A percentile compares a stretch with the other conserved stretches of the same genome.
Evolutionary conservation across 768 basidiomycete species (phyloP).

Genomic region (Glaciozyma antarctica): DNA sequence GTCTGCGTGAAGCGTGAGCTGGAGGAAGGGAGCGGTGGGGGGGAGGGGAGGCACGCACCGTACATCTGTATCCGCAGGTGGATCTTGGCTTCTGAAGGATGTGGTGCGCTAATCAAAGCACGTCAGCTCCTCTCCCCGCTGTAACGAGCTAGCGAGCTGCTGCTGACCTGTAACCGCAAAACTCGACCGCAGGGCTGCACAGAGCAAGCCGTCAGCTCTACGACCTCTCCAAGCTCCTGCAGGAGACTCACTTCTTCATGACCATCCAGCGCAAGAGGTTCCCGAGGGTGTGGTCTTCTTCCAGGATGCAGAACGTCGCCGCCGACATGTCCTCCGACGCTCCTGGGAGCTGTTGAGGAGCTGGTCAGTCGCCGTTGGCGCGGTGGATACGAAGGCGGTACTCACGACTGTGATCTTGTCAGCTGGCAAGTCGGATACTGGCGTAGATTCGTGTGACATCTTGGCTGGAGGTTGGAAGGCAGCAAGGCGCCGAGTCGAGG

Average conservation of each 20-base stretch:
- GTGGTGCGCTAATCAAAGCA: constrained; percentile 56
- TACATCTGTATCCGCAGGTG: constrained; percentile 99
- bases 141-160: neutral
- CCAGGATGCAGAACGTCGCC: constrained; percentile 81
- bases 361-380: neutral
- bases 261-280: constrained; percentile 95
- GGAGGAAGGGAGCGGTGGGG: neutral
- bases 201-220: constrained; percentile 1
- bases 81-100: constrained; percentile 94
- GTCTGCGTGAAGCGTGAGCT: constrained; percentile 47
- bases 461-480: too few relatives aligned
- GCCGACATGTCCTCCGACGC: neutral
- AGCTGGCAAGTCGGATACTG: neutral
- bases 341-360: constrained; percentile 5
- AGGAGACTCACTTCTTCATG: constrained; percentile 81
- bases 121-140: neutral
- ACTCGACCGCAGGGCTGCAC: constrained; percentile 83
- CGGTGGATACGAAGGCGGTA: neutral
- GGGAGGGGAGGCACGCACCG: constrained; percentile 50
- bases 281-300: constrained; percentile 93
- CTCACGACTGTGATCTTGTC: constrained; percentile 1
- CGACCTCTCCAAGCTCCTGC: neutral
- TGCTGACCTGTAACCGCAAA: constrained; percentile 87
- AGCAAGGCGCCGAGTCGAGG: too few relatives aligned
- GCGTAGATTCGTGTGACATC: constrained; percentile 1